A percentile compares a stretch with the other conserved stretches of the same genome.
These are phyloP conservation scores for Digitaria exilis DNA, from an alignment of 202 grass and related monocot genomes.

Conservation along the genomic window DNA sequence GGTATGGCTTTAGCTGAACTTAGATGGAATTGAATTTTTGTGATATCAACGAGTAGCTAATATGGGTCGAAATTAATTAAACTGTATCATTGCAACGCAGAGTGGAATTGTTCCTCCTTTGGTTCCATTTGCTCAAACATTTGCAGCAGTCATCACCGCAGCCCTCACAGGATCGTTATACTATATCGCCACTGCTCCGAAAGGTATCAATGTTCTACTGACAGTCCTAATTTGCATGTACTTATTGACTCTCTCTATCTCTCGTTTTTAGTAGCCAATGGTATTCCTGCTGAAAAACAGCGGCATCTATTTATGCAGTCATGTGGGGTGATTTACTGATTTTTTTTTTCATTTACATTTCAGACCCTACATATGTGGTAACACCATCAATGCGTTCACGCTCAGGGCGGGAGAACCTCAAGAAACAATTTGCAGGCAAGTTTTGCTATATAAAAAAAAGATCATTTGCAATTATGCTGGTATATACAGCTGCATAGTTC, in stretches of 20 bases:
- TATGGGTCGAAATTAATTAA: not conserved
- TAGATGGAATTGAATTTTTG: not conserved
- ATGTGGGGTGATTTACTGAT: not conserved
- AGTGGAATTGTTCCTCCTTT: slow-evolving; percentile 81
- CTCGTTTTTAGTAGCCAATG: not conserved
- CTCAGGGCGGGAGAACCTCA: slow-evolving; percentile 68
- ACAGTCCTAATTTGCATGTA: not conserved
- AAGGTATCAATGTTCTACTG: slow-evolving; percentile 40
- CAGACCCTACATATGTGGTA: slow-evolving; percentile 97
- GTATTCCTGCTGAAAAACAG: not conserved
- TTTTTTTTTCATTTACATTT: slow-evolving; percentile 32
- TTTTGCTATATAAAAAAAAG: not conserved
- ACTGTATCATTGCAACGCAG: slow-evolving; percentile 33
- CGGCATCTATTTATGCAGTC: not conserved
- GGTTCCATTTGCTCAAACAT: slow-evolving; percentile 93
- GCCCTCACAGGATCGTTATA: slow-evolving; percentile 91
- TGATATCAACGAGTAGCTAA: not conserved
- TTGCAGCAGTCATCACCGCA: slow-evolving; percentile 87
- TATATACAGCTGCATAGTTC: not conserved
- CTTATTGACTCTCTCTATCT: not conserved
- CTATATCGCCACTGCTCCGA: slow-evolving; percentile 77
- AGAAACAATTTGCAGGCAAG: slow-evolving; percentile 82
- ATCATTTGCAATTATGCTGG: not conserved
- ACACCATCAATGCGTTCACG: slow-evolving; percentile 64
- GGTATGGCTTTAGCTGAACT: slow-evolving; percentile 48